Percentiles rank a stretch among this genome's conserved stretches.
phyloP scores from a whole-genome alignment of 805 yeast genomes.

The Teunomyces panamensis region DNA sequence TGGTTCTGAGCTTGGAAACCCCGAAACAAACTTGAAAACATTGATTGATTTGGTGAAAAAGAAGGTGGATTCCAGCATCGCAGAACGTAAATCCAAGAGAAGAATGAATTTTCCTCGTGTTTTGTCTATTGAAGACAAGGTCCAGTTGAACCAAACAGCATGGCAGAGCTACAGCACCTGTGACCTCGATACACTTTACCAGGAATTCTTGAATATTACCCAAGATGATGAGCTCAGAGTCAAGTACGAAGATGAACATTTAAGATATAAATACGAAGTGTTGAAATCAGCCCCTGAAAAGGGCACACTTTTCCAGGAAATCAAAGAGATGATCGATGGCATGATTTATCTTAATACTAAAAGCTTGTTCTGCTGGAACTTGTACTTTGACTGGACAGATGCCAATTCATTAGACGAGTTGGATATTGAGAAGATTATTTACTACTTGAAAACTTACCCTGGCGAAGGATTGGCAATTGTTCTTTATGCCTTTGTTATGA shows the following conservation, averaged over 20 bases:
- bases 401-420: slow-evolving; percentile 46
- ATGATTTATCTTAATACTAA: slow-evolving; percentile 67
- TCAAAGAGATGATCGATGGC: slow-evolving; percentile 61
- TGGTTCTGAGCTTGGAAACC: slow-evolving; percentile 44
- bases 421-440: slow-evolving; percentile 44
- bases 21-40: slow-evolving; percentile 41
- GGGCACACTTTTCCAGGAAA: slow-evolving; percentile 30
- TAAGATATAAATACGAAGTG: slow-evolving; percentile 55
- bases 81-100: slow-evolving; percentile 41
- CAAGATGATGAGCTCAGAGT: slow-evolving; percentile 63
- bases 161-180: slow-evolving; percentile 52
- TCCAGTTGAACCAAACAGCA: slow-evolving; percentile 33
- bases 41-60: slow-evolving; percentile 40
- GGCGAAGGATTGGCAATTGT: slow-evolving; percentile 60
- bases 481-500: slow-evolving; percentile 59
- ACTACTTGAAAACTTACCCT: slow-evolving; percentile 56
- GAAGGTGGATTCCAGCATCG: slow-evolving; percentile 41
- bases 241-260: slow-evolving; percentile 53
- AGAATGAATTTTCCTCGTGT: slow-evolving; percentile 47
- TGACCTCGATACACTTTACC: slow-evolving; percentile 52
- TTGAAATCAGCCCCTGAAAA: slow-evolving; percentile 56
- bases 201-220: slow-evolving; percentile 50
- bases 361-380: slow-evolving; percentile 66
- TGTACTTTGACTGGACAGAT: slow-evolving; percentile 75
- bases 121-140: slow-evolving; percentile 39